Percentiles rank a stretch among this genome's conserved stretches.
Evolutionary conservation across 2,329 filamentous ascomycete species (phyloP).

Genomic region (Pseudocercospora crystallina): DNA sequence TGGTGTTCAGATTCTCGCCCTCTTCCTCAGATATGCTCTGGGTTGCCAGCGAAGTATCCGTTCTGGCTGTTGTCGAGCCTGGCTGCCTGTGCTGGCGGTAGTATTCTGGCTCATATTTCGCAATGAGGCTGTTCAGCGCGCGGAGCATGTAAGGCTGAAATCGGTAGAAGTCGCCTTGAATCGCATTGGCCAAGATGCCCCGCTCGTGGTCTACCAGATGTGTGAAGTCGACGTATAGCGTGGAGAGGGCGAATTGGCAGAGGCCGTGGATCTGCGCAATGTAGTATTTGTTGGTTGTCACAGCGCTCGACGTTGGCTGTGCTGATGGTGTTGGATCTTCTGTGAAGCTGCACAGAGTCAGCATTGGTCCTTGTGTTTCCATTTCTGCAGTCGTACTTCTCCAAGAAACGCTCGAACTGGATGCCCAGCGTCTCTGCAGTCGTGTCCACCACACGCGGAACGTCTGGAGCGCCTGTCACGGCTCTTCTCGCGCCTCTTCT

Average conservation of each 20-base stretch:
- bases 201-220: slow-evolving; percentile 78
- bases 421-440: slow-evolving; percentile 73
- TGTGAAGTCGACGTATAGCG: slow-evolving; percentile 82
- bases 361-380: background rate
- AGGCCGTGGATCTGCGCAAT: slow-evolving; percentile 79
- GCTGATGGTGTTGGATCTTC: slow-evolving; percentile 67
- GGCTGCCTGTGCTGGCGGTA: slow-evolving; percentile 90
- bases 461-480: slow-evolving; percentile 52
- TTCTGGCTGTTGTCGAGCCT: slow-evolving; percentile 67
- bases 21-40: slow-evolving; percentile 62
- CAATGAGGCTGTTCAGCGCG: slow-evolving; percentile 87
- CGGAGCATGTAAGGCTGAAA: slow-evolving; percentile 89
- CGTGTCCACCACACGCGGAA: slow-evolving; percentile 73
- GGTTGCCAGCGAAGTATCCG: slow-evolving; percentile 57
- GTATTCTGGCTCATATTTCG: slow-evolving; percentile 91
- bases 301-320: slow-evolving; percentile 66
- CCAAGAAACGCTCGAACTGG: slow-evolving; percentile 77
- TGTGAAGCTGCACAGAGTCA: slow-evolving; percentile 51
- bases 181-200: slow-evolving; percentile 78
- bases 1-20: slow-evolving; percentile 59
- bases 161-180: slow-evolving; percentile 89
- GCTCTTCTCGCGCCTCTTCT: slow-evolving; percentile 47
- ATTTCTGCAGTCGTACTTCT: slow-evolving; percentile 56
- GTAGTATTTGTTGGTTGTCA: slow-evolving; percentile 79
- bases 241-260: slow-evolving; percentile 72